A percentile compares a stretch with the other conserved stretches of the same genome.
These are phyloP conservation scores for Hyparrhenia diplandra DNA, from an alignment of 176 grass and related monocot genomes.

Conservation along the genomic window DNA sequence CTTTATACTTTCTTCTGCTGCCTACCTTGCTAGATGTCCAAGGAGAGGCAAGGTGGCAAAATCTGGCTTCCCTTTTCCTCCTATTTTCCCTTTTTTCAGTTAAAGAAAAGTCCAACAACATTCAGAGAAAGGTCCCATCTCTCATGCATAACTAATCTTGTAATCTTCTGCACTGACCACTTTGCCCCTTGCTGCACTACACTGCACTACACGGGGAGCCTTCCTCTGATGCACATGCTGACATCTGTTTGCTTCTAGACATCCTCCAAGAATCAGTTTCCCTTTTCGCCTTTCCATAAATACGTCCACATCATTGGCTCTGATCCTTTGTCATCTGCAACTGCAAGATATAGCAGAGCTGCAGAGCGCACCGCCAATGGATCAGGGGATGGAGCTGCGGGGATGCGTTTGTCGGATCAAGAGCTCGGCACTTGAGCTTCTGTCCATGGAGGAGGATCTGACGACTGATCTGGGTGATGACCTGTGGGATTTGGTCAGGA, in stretches of 20 bases:
- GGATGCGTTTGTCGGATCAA: conserved; percentile 68
- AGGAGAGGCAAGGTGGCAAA: conserved; percentile 22
- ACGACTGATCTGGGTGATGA: conserved; percentile 42
- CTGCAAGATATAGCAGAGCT: neutral
- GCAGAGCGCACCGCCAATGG: conserved; percentile 23
- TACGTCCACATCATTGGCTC: conserved; percentile 41
- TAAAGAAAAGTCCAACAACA: neutral
- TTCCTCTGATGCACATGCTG: conserved; percentile 34
- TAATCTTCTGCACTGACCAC: conserved; percentile 34
- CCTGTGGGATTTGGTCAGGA: conserved; percentile 50
- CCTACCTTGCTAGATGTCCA: conserved; percentile 22
- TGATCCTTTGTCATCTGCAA: conserved; percentile 38
- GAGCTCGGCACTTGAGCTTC: conserved; percentile 52
- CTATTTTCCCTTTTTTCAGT: neutral
- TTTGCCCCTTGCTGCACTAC: conserved; percentile 30
- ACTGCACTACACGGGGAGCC: no score
- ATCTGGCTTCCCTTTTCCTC: neutral
- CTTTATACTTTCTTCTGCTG: conserved; percentile 10
- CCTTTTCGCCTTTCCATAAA: conserved; percentile 33
- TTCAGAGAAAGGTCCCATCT: conserved; percentile 34
- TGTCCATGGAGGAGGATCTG: conserved; percentile 64
- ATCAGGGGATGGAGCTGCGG: conserved; percentile 50
- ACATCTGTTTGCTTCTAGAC: conserved; percentile 66
- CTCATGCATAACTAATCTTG: conserved; percentile 17
- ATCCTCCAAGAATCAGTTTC: conserved; percentile 47